Percentiles rank a stretch among this genome's conserved stretches.
These are phyloP conservation scores for Acacia melanoxylon DNA, from an alignment of 306 rosid species.

Conservation along the genomic window DNA sequence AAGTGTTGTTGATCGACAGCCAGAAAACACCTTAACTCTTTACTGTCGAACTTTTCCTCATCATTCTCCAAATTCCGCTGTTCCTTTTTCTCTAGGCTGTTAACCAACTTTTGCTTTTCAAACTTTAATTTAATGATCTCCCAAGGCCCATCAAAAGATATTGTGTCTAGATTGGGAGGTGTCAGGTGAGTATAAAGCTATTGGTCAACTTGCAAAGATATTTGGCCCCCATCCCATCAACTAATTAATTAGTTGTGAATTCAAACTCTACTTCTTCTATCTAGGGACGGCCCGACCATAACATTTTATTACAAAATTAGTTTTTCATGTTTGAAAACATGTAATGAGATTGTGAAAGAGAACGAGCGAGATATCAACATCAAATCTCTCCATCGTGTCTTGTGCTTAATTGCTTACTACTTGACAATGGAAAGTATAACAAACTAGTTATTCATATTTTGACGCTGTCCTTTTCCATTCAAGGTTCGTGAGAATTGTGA, in stretches of 20 bases:
- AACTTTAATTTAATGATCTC: conserved; percentile 24
- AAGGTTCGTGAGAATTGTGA: background rate
- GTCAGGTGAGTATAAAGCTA: background rate
- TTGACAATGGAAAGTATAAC: background rate
- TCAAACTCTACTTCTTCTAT: background rate
- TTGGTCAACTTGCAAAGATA: background rate
- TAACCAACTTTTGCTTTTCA: background rate
- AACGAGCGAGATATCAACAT: background rate
- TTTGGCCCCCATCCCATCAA: no score
- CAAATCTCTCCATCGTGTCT: background rate
- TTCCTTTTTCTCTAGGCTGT: background rate
- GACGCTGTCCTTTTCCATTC: background rate
- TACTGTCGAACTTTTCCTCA: conserved; percentile 38
- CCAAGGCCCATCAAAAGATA: background rate
- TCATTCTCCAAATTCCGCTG: conserved; percentile 13
- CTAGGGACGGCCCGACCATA: background rate
- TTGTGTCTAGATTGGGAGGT: background rate
- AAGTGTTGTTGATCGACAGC: conserved; percentile 36
- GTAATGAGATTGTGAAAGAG: background rate
- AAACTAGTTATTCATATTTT: background rate
- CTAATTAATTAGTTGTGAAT: background rate
- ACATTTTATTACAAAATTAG: background rate
- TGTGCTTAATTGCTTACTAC: background rate
- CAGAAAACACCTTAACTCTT: conserved; percentile 31
- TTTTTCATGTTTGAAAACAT: background rate